Evolutionary conservation across 2,329 filamentous ascomycete species (phyloP).

Genomic region (Colletotrichum tropicicola): DNA sequence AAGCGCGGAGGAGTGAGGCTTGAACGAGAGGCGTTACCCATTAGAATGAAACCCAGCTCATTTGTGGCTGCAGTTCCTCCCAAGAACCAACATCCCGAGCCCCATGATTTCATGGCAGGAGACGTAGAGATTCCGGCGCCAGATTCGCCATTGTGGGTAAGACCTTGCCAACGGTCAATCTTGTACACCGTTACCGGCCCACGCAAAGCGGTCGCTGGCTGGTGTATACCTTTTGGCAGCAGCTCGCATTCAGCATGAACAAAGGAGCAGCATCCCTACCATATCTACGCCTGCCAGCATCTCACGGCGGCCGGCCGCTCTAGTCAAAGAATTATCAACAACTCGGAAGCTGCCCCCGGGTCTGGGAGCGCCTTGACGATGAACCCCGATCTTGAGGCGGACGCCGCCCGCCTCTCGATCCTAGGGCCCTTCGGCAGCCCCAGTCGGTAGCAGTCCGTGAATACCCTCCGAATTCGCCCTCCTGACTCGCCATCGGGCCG

Average conservation of each 20-base stretch:
- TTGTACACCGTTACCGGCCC: not conserved
- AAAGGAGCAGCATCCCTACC: not conserved
- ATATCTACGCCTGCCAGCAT: not conserved
- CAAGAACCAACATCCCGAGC: not conserved
- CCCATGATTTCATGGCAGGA: not conserved
- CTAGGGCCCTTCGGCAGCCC: not conserved
- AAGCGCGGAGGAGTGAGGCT: too few species aligned
- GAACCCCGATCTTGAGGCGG: not conserved
- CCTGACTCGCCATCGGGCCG: slow-evolving; percentile 19
- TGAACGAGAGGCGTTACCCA: too few species aligned
- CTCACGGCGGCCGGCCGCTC: not conserved
- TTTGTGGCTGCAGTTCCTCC: too few species aligned
- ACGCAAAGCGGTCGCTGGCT: too few species aligned
- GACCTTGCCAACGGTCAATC: not conserved
- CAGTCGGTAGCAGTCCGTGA: not conserved
- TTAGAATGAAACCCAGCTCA: too few species aligned
- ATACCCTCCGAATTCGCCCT: not conserved
- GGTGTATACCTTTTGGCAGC: not conserved
- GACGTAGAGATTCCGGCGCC: not conserved
- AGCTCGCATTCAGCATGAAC: not conserved
- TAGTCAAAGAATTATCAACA: not conserved
- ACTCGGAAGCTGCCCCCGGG: not conserved
- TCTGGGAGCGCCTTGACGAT: not conserved
- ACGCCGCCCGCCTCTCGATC: not conserved
- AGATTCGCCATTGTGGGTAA: not conserved